A percentile compares a stretch with the other conserved stretches of the same genome.
Conservation (phyloP, 768 basidiomycete genomes). For the Rhizopogon roseolus region DNA sequence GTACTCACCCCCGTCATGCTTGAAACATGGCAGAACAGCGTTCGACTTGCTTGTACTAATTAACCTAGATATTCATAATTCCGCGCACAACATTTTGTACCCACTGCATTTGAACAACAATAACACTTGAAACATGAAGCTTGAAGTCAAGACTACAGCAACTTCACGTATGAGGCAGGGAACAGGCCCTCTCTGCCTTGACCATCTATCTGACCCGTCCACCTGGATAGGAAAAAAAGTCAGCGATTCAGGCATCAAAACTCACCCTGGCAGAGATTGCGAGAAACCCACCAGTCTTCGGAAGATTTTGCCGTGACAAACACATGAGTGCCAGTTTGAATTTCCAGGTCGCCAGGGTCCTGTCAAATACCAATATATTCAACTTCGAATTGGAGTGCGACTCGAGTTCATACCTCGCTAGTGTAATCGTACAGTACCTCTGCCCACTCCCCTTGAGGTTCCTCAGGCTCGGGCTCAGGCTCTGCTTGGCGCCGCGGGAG, state of each 20-base stretch:
- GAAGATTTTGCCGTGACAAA: slow-evolving; percentile 62
- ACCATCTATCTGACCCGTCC: slow-evolving; percentile 61
- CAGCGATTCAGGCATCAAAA: slow-evolving; percentile 1
- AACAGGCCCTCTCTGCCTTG: slow-evolving; percentile 55
- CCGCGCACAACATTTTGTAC: not conserved
- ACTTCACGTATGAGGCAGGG: slow-evolving; percentile 65
- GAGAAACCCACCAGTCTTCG: slow-evolving; percentile 62
- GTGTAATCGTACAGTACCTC: slow-evolving; percentile 74
- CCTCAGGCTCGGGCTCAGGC: slow-evolving; percentile 29
- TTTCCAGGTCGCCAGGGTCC: slow-evolving; percentile 65
- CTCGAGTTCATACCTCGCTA: slow-evolving; percentile 40
- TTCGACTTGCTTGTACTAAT: too few species aligned
- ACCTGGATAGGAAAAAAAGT: slow-evolving; percentile 38
- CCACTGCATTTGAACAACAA: not conserved
- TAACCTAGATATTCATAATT: too few species aligned
- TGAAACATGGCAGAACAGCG: too few species aligned
- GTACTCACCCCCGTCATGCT: too few species aligned
- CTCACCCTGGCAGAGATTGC: not conserved
- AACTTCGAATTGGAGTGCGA: too few species aligned
- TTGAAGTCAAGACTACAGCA: slow-evolving; percentile 31
- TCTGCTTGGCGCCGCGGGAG: slow-evolving; percentile 7
- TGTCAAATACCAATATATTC: slow-evolving; percentile 17
- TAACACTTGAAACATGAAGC: not conserved
- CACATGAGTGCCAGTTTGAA: slow-evolving; percentile 55
- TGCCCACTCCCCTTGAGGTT: slow-evolving; percentile 63